These are phyloP conservation scores for Sicyos edulis DNA, from an alignment of 306 rosid species.

Conservation along the genomic window DNA sequence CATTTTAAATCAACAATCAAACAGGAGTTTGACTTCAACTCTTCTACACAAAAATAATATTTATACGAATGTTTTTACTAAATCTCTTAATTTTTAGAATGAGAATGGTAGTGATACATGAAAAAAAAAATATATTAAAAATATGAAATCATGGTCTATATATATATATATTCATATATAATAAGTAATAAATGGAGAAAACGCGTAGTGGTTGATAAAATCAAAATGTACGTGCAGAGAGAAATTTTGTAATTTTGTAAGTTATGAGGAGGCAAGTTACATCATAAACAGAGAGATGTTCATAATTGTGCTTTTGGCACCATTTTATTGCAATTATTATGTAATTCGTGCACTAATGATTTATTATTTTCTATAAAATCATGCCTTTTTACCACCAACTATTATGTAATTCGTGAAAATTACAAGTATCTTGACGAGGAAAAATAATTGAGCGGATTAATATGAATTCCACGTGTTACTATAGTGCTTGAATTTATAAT, in stretches of 20 bases:
- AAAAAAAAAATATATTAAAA: neutral
- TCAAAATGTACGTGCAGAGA: neutral
- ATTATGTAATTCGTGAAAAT: too few species aligned
- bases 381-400: neutral
- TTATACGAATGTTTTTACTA: too few species aligned
- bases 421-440: neutral
- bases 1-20: too few species aligned
- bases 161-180: neutral
- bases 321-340: neutral
- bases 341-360: neutral
- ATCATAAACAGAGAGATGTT: neutral
- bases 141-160: neutral
- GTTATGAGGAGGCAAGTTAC: conserved; percentile 4
- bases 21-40: too few species aligned
- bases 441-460: too few species aligned
- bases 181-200: neutral
- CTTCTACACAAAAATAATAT: too few species aligned
- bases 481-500: neutral
- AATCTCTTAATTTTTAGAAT: too few species aligned
- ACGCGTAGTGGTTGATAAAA: neutral
- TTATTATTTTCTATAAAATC: neutral
- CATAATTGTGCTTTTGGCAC: neutral
- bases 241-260: neutral
- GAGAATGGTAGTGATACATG: neutral
- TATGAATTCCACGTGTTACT: neutral